A percentile compares a stretch with the other conserved stretches of the same genome.
Evolutionary conservation across 1,284 basidiomycete genomes (phyloP).

Genomic region (Ganoderma leucocontextum): DNA sequence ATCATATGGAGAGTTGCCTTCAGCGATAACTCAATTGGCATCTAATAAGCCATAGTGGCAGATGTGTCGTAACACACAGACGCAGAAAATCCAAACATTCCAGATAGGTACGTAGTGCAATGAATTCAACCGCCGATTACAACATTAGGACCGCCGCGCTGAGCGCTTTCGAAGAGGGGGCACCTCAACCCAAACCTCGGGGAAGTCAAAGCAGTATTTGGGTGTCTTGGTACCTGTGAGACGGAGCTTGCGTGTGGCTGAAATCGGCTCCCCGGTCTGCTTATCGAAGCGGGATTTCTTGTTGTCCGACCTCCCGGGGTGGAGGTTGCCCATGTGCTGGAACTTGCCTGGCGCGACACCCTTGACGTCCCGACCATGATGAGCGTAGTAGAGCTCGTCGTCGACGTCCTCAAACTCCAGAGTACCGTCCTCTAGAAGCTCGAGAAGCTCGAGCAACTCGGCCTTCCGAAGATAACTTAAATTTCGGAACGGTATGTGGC

Average conservation of each 20-base stretch:
- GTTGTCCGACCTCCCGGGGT: slow-evolving; percentile 10
- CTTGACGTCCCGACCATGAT: not conserved
- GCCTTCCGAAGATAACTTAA: not conserved
- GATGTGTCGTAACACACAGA: no score
- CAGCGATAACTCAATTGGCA: no score
- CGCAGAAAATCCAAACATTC: not conserved
- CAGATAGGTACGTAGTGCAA: not conserved
- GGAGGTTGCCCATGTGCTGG: not conserved
- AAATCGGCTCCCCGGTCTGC: slow-evolving; percentile 10
- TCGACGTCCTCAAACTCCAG: not conserved
- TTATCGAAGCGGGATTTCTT: slow-evolving; percentile 18
- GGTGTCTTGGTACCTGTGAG: slow-evolving; percentile 7
- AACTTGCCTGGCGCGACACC: slow-evolving; percentile 4
- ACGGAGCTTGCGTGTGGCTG: slow-evolving; percentile 2
- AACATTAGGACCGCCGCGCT: not conserved
- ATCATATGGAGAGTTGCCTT: no score
- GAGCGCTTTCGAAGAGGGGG: slow-evolving; percentile 1
- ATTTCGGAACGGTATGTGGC: not conserved
- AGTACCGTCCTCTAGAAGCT: not conserved
- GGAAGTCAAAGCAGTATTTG: not conserved
- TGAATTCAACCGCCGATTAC: not conserved
- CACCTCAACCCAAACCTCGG: not conserved
- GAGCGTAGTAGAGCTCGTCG: not conserved
- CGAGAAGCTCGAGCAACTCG: not conserved
- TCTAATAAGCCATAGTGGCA: no score